Evolutionary conservation across 2,329 filamentous ascomycete species (phyloP), one percentile per base, ranked within the genome.

Genomic region (Allantophomopsis lycopodina): DNA sequence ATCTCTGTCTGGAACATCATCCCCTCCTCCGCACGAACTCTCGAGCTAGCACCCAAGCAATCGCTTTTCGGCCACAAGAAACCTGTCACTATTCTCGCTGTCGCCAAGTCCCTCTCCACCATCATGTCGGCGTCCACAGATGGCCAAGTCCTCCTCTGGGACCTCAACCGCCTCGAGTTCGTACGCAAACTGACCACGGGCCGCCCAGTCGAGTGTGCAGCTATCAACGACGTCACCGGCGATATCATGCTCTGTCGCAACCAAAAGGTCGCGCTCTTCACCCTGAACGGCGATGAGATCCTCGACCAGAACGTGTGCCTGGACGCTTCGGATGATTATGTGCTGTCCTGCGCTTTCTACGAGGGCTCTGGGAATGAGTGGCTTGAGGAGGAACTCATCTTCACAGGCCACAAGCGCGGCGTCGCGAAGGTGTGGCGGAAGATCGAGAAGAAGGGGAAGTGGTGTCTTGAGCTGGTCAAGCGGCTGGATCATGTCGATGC

Each of bases 361-460:
- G 88, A 96, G 57, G 89, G 89, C 0, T 89, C 78, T 0, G 82
- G 80, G 2, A 91, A 87, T 50, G 91, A 96, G 60, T 96, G 88
- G 85, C 68, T 94, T 3, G 85, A 93, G 60, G 79, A 81, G 40
- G 79, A 81, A 44, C 66, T 98, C 34, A 65, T 96, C 31, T 88
- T 98, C 47, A 96, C 89, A 0, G 91, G 91, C 0, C 91, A 96
- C 55, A 70, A 75, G 46, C 69, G 79, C 38, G 91, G 91, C 0
- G 70, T 87, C 12, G 88, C 94, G 28, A 94, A 94, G 51, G 76
- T 83, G 15, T 83, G 80, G 75, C 65, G 67, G 37, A 71, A 72
- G 48, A 49, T 48, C n/a, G 61, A 77, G 12, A 54, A 65, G 28
- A 64, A 67, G 35, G 83, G 80, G 2, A 71, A 64, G 36, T 96